Evolutionary conservation across 768 basidiomycete species (phyloP).

Genomic region (Rhizopogon rudus): DNA sequence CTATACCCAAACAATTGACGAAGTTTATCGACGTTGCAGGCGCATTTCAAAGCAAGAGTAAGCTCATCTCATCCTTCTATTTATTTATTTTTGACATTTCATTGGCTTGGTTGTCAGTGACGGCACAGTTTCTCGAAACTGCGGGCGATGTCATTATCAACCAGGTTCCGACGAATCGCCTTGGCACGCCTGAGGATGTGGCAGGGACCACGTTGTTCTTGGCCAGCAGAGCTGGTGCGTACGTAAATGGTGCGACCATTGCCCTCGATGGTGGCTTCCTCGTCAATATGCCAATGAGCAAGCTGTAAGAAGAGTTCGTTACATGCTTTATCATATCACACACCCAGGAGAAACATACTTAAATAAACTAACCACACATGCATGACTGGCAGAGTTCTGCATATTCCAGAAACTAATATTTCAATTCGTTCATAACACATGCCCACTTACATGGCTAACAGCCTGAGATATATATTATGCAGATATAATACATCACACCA

Average conservation of each 20-base stretch:
- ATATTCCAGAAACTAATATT: background rate
- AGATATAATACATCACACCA: constrained; percentile 2
- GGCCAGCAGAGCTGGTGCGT: constrained; percentile 53
- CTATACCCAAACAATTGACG: background rate
- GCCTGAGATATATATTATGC: background rate
- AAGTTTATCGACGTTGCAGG: constrained; percentile 12
- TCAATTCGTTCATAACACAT: background rate
- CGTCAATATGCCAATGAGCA: constrained; percentile 33
- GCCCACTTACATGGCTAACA: background rate
- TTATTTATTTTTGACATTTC: background rate
- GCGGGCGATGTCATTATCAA: constrained; percentile 39
- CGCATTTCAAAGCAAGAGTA: constrained; percentile 40
- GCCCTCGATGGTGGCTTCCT: constrained; percentile 56
- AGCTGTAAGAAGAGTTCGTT: constrained; percentile 19
- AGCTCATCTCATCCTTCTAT: background rate
- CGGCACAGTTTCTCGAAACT: constrained; percentile 44
- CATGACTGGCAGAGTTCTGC: background rate
- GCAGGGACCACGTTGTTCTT: constrained; percentile 61
- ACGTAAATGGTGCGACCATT: constrained; percentile 60
- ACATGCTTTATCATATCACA: background rate
- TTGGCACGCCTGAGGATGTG: constrained; percentile 62
- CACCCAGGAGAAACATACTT: background rate
- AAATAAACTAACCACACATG: background rate
- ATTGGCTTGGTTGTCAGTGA: constrained; percentile 35
- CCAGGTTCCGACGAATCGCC: constrained; percentile 43